Conservation (phyloP, 345 rosid genomes). For the Aurinia saxatilis region DNA sequence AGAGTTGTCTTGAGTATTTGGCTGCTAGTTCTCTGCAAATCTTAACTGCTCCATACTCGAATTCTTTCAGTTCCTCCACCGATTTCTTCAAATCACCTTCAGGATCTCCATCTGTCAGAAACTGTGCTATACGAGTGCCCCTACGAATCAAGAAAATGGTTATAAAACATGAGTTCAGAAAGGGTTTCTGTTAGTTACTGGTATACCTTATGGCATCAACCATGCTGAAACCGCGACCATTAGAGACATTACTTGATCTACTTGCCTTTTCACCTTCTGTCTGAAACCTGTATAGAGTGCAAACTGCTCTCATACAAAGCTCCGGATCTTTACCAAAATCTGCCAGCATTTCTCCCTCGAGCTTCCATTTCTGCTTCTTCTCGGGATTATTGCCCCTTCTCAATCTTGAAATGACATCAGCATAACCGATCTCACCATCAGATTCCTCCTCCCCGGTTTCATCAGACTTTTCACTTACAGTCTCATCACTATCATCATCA, state of each 20-base stretch:
- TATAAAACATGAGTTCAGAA: not conserved
- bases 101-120: conserved; percentile 53
- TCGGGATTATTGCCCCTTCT: conserved; percentile 40
- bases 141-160: conserved; percentile 17
- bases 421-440: conserved; percentile 29
- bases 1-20: conserved; percentile 62
- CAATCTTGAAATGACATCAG: conserved; percentile 35
- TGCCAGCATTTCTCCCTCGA: conserved; percentile 63
- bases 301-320: conserved; percentile 80
- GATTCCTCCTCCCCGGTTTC: conserved; percentile 26
- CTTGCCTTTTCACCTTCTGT: conserved; percentile 45
- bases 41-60: conserved; percentile 34
- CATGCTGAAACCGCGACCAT: conserved; percentile 65
- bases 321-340: conserved; percentile 58
- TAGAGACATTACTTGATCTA: conserved; percentile 33
- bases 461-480: not conserved
- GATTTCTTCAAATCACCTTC: conserved; percentile 52
- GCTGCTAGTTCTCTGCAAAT: conserved; percentile 43
- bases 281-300: conserved; percentile 63
- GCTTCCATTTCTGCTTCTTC: conserved; percentile 41
- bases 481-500: conserved; percentile 30
- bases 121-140: conserved; percentile 48
- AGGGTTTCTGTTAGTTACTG: not conserved
- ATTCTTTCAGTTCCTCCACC: conserved; percentile 39
- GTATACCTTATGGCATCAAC: conserved; percentile 55